Conservation (phyloP, 2,329 filamentous ascomycete species). For the Ilyonectria robusta region DNA sequence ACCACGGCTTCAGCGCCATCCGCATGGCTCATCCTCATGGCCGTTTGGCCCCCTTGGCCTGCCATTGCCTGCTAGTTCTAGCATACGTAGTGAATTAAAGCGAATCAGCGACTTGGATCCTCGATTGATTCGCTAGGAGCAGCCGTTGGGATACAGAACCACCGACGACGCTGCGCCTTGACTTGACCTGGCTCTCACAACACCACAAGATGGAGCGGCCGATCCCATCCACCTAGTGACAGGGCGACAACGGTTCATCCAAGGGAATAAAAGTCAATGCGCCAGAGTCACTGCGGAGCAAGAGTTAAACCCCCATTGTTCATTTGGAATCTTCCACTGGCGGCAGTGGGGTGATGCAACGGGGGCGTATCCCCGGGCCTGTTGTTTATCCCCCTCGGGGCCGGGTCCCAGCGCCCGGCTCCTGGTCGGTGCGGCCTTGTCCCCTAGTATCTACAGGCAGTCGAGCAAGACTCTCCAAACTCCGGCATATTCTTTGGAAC, state of each 20-base stretch:
- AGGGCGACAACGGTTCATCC: too few relatives aligned
- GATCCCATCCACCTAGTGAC: slow-evolving; percentile 5
- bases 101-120: neutral
- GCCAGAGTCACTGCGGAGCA: neutral
- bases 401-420: too few relatives aligned
- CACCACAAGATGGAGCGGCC: slow-evolving; percentile 7
- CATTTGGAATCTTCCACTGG: slow-evolving; percentile 15
- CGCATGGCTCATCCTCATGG: slow-evolving; percentile 21
- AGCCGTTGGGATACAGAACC: slow-evolving; percentile 6
- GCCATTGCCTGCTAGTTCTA: neutral
- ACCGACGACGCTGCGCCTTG: slow-evolving; percentile 19
- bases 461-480: neutral
- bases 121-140: slow-evolving; percentile 6
- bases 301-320: neutral
- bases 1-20: slow-evolving; percentile 20
- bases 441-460: neutral
- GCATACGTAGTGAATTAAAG: neutral
- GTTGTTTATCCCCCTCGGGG: too few relatives aligned
- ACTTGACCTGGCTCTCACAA: neutral
- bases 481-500: slow-evolving; percentile 8
- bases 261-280: too few relatives aligned
- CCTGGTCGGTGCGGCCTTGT: neutral
- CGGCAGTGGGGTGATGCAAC: slow-evolving; percentile 2
- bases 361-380: neutral
- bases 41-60: neutral